These are phyloP conservation scores for Hymenoscyphus repandus DNA, from an alignment of 2,329 filamentous ascomycete species.

Conservation along the genomic window DNA sequence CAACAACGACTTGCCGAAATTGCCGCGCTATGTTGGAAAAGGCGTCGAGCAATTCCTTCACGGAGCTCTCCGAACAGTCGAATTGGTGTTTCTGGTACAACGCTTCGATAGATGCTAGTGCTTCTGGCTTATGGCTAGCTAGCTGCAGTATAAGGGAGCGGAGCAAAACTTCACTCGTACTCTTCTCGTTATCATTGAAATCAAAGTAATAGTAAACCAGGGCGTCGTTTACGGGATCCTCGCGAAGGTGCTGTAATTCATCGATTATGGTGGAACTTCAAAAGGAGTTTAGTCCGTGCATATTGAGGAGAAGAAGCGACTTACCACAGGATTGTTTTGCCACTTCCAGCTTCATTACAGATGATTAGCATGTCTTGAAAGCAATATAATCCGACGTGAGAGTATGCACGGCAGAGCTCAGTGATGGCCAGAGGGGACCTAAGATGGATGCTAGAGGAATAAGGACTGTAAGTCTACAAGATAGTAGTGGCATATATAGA, in stretches of 20 bases:
- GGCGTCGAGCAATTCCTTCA: neutral
- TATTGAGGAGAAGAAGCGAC: neutral
- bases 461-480: too few species aligned
- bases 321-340: conserved; percentile 7
- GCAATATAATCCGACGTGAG: too few species aligned
- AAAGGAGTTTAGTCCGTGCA: neutral
- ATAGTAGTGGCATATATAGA: too few species aligned
- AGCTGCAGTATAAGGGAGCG: conserved; percentile 33
- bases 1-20: conserved; percentile 30
- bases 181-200: conserved; percentile 33
- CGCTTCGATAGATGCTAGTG: conserved; percentile 2
- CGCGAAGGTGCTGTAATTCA: conserved; percentile 8
- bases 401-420: too few species aligned
- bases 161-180: conserved; percentile 30
- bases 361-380: too few species aligned
- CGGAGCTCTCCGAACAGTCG: neutral
- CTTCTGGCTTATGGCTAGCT: conserved; percentile 20
- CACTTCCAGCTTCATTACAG: conserved; percentile 1
- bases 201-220: conserved; percentile 37
- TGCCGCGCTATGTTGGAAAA: neutral
- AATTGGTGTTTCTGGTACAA: conserved; percentile 9
- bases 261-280: conserved; percentile 29
- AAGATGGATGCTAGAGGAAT: too few species aligned
- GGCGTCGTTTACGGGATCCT: conserved; percentile 7
- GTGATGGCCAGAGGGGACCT: too few species aligned